Base-by-base conservation (phyloP, 2,329 filamentous ascomycete species). In the Fusarium nanum region DNA sequence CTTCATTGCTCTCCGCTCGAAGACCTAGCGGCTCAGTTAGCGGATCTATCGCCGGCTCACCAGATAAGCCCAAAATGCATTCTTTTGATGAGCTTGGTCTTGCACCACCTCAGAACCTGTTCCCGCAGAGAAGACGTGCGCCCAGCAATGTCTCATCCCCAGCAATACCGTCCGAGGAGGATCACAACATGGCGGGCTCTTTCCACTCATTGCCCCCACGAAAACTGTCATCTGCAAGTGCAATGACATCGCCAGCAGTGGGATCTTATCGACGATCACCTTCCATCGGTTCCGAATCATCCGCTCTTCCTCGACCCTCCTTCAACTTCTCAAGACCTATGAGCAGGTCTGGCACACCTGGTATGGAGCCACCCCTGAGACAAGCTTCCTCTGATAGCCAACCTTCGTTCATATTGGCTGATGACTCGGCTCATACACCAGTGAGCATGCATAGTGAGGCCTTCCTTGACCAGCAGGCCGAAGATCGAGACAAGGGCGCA, bases 261-360 rank as follows among this genome's bases (percentile, higher is more conserved):
- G 85, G 87, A 18, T 84, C 88, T 28, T 87, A 91, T 73, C 88
- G 89, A 62, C 88, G 94, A 75, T 97, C 94, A 2, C 93, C 94
- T 3, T 98, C 96, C 0, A 86, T 93, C 40, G 90, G 90, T 66
- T 98, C 95, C 2, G 93, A 97, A 67, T 88, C 88, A 53, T 97
- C 94, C 3, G 86, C 86, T 12, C 76, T 94, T 37, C 89, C 91
- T 14, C 88, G 91, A 18, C 92, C 93, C 1, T 89, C 92, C 0
- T 95, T 97, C 81, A 98, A 99, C 80, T 98, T 98, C 79, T 98
- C 96, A 1, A 88, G 96, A 45, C 96, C 96, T 1, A 82, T 97
- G 65, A 98, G 95, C 79, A 87, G 91, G 76, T 87, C 89, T 64
- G 89, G 89, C 66, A 89, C 87, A 14, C 88, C 88, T 18, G 81